Evolutionary conservation across 2,329 filamentous ascomycete genomes (phyloP).

Genomic region (Cercospora citrullina): DNA sequence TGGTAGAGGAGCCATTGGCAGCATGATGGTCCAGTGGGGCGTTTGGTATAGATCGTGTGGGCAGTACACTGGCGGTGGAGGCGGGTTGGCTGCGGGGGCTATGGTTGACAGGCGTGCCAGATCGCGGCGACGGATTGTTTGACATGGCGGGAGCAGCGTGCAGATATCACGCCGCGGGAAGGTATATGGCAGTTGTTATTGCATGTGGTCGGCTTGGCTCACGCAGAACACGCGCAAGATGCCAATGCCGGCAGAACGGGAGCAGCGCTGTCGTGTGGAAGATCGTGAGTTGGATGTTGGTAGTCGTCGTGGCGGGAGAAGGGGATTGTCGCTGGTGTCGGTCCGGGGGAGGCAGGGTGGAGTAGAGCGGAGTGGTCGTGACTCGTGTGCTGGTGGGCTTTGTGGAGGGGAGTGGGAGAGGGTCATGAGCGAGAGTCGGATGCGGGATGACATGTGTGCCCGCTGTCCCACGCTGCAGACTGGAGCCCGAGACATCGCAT

Average conservation of each 20-base stretch:
- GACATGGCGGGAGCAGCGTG: conserved; percentile 18
- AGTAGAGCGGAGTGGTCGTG: background rate
- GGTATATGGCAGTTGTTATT: background rate
- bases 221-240: background rate
- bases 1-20: conserved; percentile 2
- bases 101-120: conserved; percentile 23
- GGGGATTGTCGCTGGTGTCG: background rate
- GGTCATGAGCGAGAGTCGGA: background rate
- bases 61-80: conserved; percentile 21
- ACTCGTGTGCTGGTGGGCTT: background rate
- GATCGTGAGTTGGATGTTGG: background rate
- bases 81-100: conserved; percentile 21
- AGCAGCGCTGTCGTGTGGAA: background rate
- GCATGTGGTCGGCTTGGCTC: background rate
- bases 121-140: conserved; percentile 23
- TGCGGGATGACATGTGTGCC: background rate
- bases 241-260: background rate
- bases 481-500: background rate
- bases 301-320: background rate
- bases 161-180: background rate
- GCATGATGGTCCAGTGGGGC: conserved; percentile 25
- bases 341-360: no score
- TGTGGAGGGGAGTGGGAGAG: background rate
- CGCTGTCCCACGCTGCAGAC: background rate
- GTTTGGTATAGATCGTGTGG: conserved; percentile 32